phyloP scores from a whole-genome alignment of 495 filamentous ascomycete species.

The Aspergillus leporis region DNA sequence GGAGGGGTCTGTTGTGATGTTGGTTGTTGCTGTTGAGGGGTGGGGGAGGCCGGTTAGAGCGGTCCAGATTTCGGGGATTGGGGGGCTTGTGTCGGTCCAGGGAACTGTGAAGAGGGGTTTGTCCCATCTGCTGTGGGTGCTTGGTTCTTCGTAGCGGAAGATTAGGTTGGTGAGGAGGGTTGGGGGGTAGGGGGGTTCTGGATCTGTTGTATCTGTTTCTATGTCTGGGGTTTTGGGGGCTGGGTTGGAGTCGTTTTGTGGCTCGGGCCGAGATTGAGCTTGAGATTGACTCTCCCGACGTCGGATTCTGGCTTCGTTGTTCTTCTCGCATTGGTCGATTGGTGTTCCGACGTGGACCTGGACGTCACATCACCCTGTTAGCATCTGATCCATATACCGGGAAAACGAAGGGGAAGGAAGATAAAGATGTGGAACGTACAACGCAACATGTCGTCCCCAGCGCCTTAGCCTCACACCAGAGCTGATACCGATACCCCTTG shows the following conservation, averaged over 20 bases:
- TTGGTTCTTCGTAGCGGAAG: conserved; percentile 95
- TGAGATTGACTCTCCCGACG: conserved; percentile 1
- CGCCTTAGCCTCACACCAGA: conserved; percentile 93
- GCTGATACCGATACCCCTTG: conserved; percentile 95
- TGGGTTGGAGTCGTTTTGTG: conserved; percentile 2
- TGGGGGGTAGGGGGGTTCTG: conserved; percentile 58
- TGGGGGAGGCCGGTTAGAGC: conserved; percentile 55
- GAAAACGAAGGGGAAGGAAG: not conserved
- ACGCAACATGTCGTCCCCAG: conserved; percentile 79
- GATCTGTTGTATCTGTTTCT: too few relatives aligned
- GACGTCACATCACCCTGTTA: conserved; percentile 8
- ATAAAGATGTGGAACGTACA: conserved; percentile 42
- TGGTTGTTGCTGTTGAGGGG: conserved; percentile 26
- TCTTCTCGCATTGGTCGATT: conserved; percentile 60
- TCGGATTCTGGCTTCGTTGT: conserved; percentile 37
- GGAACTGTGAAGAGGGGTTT: conserved; percentile 88
- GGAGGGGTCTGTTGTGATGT: conserved; percentile 16
- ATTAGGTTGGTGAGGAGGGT: conserved; percentile 88
- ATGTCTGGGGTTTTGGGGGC: conserved; percentile 6
- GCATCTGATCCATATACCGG: not conserved
- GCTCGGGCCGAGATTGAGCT: not conserved
- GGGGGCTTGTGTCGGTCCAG: conserved; percentile 71
- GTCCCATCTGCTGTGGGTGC: conserved; percentile 93
- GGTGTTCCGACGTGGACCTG: conserved; percentile 80
- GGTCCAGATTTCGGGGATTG: conserved; percentile 75